phyloP scores from a whole-genome alignment of 2,329 filamentous ascomycete species.

The Fusarium sp. region DNA sequence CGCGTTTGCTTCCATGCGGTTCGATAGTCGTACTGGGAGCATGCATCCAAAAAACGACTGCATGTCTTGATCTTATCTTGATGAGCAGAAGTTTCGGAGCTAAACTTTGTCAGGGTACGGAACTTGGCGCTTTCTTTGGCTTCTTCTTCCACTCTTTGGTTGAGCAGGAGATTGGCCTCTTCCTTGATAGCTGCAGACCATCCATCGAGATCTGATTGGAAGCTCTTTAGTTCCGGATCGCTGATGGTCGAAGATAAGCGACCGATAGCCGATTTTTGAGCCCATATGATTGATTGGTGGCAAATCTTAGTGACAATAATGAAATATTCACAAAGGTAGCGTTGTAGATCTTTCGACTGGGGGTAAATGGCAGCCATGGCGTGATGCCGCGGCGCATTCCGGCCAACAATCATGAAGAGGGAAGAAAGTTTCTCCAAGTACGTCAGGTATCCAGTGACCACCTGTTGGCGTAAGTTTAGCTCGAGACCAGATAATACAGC shows the following conservation, averaged over 20 bases:
- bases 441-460: slow-evolving; percentile 40
- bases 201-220: slow-evolving; percentile 53
- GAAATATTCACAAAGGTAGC: slow-evolving; percentile 59
- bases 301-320: slow-evolving; percentile 59
- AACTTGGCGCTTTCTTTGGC: slow-evolving; percentile 46
- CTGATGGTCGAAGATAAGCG: slow-evolving; percentile 52
- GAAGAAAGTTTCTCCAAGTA: slow-evolving; percentile 57
- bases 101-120: slow-evolving; percentile 18
- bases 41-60: slow-evolving; percentile 55
- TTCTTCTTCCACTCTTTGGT: slow-evolving; percentile 37
- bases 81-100: neutral
- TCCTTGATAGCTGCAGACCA: slow-evolving; percentile 58
- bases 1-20: slow-evolving; percentile 59
- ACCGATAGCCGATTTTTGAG: slow-evolving; percentile 52
- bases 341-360: slow-evolving; percentile 55
- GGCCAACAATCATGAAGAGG: slow-evolving; percentile 60
- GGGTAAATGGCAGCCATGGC: slow-evolving; percentile 58
- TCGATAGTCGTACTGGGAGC: slow-evolving; percentile 59
- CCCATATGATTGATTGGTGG: slow-evolving; percentile 53
- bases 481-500: too few relatives aligned
- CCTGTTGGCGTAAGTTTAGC: too few relatives aligned
- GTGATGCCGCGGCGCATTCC: slow-evolving; percentile 58
- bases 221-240: slow-evolving; percentile 53
- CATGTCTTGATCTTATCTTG: slow-evolving; percentile 24
- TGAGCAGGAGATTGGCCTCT: slow-evolving; percentile 46